Evolutionary conservation across 306 rosid species (phyloP), one percentile per base, ranked within the genome.

Genomic region (Aeschynomene evenia): DNA sequence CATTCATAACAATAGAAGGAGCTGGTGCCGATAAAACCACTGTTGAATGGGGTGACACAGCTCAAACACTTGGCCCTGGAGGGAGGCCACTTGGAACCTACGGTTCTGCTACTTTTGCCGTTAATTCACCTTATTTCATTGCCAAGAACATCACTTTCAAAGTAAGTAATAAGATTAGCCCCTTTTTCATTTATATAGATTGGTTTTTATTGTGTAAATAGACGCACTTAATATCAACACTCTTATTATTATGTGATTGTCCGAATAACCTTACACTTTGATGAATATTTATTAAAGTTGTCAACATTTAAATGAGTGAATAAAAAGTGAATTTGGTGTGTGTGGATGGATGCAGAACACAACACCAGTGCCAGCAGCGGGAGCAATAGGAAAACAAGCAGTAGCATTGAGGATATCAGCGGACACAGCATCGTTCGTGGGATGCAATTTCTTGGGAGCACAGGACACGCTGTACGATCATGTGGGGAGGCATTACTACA

Each of bases 31-130:
- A 87, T 22, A 78, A 85, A 62, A 95, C 99, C 58, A 89, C 89
- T 6, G 89, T 95, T 80, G 94, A 95, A 79, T 95, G 95, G 96
- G 97, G 97, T 68, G 99, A 95, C 96, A 95, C 92, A 13, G 99
- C 99, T 62, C 80, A 87, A 81, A 89, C 96, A 68, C 88, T 63
- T 7, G 97, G 89, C 3, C 81, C 91, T n/a, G 80, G 51, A 55
- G 96, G 96, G 20, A 81, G 22, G 65, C 92, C 92, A 14, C 21
- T 95, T 77, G 99, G 99, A 54, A 95, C 99, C 20, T 84, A 54
- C 34, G 86, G 78, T 37, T 95, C 99, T 13, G 99, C 99, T 49
- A 87, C 99, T 64, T 94, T 94, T 83, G 89, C 95, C 0, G 97
- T 89, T 54, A 89, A 91, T 75, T 83, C 99, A 22, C 97, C 86